A percentile compares a stretch with the other conserved stretches of the same genome.
These are phyloP conservation scores for Citrullus amarus DNA, from an alignment of 306 rosid species.

Conservation along the genomic window DNA sequence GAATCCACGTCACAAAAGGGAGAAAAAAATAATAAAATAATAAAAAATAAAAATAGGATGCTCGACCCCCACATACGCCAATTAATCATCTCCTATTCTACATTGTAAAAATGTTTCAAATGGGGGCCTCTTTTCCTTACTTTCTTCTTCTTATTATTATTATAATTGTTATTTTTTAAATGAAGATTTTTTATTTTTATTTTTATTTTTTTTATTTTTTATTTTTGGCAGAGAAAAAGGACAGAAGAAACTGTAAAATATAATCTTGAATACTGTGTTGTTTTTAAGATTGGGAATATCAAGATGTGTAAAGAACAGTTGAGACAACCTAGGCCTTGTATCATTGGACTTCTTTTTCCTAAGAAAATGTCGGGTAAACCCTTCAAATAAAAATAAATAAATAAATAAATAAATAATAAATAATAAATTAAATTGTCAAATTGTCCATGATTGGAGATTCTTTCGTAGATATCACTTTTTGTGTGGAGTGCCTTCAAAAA, in stretches of 20 bases:
- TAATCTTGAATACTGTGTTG: not conserved
- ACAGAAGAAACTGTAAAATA: not conserved
- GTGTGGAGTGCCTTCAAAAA: not conserved
- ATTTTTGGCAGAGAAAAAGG: not conserved
- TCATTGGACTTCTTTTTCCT: not conserved
- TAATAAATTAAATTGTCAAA: not conserved
- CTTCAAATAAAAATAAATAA: not conserved
- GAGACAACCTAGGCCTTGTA: not conserved
- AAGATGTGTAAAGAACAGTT: not conserved
- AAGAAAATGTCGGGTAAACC: not conserved
- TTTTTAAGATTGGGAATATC: not conserved
- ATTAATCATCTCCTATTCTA: not conserved
- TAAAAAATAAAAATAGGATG: not conserved
- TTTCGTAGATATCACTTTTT: not conserved
- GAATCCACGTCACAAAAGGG: not conserved
- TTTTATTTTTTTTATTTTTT: too few relatives aligned
- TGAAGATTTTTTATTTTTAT: too few relatives aligned
- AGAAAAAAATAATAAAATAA: too few relatives aligned
- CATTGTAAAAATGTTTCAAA: not conserved
- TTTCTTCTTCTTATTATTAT: too few relatives aligned
- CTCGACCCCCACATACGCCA: not conserved
- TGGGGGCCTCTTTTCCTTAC: not conserved
- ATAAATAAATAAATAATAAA: not conserved
- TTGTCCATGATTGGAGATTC: constrained; percentile 1
- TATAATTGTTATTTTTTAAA: too few relatives aligned